Conservation (phyloP, 2,329 filamentous ascomycete genomes). For the Laburnicola sp. region DNA sequence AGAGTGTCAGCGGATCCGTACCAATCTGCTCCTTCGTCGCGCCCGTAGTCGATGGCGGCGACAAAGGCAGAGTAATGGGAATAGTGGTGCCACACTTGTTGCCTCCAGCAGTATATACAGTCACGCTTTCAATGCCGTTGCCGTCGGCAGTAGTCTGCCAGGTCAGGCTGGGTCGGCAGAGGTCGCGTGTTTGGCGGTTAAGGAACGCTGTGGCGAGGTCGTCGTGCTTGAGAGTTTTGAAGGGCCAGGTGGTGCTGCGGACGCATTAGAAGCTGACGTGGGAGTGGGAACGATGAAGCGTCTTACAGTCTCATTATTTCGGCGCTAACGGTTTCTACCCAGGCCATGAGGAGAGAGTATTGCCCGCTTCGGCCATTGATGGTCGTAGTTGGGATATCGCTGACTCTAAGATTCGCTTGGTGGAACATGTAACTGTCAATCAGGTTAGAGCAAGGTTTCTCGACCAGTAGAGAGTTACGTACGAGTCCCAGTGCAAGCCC, state of each 20-base stretch:
- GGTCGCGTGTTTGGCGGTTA: constrained; percentile 58
- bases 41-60: constrained; percentile 49
- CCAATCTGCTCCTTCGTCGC: constrained; percentile 58
- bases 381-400: constrained; percentile 52
- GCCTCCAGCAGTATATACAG: constrained; percentile 50
- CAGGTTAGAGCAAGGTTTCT: constrained; percentile 10
- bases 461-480: constrained; percentile 12
- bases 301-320: constrained; percentile 56
- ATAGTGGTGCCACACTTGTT: constrained; percentile 58
- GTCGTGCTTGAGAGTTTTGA: constrained; percentile 60
- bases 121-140: constrained; percentile 55
- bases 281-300: not conserved
- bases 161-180: constrained; percentile 54
- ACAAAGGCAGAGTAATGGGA: constrained; percentile 58
- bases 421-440: constrained; percentile 61
- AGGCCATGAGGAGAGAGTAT: constrained; percentile 60
- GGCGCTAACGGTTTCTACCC: constrained; percentile 58
- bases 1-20: constrained; percentile 46
- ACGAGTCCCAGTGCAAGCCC: constrained; percentile 57
- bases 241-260: constrained; percentile 52
- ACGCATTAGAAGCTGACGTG: constrained; percentile 10
- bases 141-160: constrained; percentile 51
- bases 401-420: constrained; percentile 61
- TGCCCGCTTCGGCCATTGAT: constrained; percentile 54
- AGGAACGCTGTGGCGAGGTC: constrained; percentile 57